A percentile compares a stretch with the other conserved stretches of the same genome.
These are phyloP conservation scores for Stephanodiscus minutulus DNA, from an alignment of 108 stramenopile genomes.

Conservation along the genomic window DNA sequence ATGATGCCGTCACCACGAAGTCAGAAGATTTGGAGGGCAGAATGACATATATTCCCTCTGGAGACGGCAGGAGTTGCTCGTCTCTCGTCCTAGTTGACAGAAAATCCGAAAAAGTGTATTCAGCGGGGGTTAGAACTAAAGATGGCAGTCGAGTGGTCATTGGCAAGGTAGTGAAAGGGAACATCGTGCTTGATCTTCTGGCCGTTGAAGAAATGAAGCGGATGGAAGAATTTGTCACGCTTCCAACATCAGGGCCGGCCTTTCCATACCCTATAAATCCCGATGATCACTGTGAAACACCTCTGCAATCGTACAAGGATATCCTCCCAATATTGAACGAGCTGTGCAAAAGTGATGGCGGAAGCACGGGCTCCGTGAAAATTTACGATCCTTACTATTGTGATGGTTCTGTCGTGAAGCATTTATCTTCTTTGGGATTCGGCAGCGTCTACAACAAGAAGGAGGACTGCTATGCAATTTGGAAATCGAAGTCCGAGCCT, in stretches of 20 bases:
- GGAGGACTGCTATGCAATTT: conserved; percentile 77
- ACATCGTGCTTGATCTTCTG: conserved; percentile 20
- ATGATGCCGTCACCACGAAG: conserved; percentile 1
- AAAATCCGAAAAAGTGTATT: conserved; percentile 53
- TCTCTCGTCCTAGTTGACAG: conserved; percentile 59
- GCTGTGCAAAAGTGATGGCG: conserved; percentile 32
- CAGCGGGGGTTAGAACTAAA: conserved; percentile 46
- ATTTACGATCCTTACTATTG: conserved; percentile 99
- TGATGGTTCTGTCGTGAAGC: conserved; percentile 81
- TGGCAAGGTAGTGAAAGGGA: conserved; percentile 34
- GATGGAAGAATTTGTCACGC: conserved; percentile 5
- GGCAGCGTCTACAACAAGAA: conserved; percentile 86
- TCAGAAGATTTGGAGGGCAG: conserved; percentile 55
- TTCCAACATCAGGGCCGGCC: conserved; percentile 6
- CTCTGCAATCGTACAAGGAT: conserved; percentile 88
- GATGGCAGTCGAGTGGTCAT: conserved; percentile 55
- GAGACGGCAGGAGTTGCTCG: conserved; percentile 10
- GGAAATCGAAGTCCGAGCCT: conserved; percentile 66
- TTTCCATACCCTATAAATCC: conserved; percentile 84
- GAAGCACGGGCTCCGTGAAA: conserved; percentile 19
- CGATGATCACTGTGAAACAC: conserved; percentile 97
- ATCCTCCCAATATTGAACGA: conserved; percentile 72
- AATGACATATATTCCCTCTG: conserved; percentile 42
- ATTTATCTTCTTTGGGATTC: conserved; percentile 86
- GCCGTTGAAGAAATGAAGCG: conserved; percentile 21